A percentile compares a stretch with the other conserved stretches of the same genome.
Evolutionary conservation across 2,329 filamentous ascomycete genomes (phyloP).

Genomic region (Fusarium sp.): DNA sequence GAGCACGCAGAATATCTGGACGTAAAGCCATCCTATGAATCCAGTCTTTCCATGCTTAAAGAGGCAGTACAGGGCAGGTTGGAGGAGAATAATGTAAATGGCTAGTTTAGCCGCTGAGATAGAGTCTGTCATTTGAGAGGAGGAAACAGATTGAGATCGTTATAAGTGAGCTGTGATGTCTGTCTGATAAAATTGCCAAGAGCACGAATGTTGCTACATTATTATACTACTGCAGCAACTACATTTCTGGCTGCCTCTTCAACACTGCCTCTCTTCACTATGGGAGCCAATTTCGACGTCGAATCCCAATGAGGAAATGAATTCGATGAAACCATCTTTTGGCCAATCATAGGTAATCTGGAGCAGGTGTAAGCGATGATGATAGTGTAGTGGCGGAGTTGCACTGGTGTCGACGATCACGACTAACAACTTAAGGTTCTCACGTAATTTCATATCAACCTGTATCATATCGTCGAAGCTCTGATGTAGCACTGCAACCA

Average conservation of each 20-base stretch:
- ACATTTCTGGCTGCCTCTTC: conserved; percentile 1
- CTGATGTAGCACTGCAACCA: neutral
- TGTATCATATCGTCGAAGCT: neutral
- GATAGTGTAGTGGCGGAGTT: neutral
- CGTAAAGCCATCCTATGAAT: conserved; percentile 6
- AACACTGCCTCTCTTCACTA: neutral
- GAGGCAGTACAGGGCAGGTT: conserved; percentile 12
- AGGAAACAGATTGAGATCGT: neutral
- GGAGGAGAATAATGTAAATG: conserved; percentile 4
- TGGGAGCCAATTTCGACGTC: neutral
- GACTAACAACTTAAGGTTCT: neutral
- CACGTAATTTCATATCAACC: neutral
- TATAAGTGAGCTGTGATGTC: neutral
- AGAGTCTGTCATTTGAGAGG: conserved; percentile 6
- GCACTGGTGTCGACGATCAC: neutral
- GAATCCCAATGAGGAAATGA: neutral
- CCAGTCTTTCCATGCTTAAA: conserved; percentile 22
- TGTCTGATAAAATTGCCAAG: neutral
- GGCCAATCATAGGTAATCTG: neutral
- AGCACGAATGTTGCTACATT: neutral
- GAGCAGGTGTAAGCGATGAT: neutral
- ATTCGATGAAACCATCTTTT: neutral
- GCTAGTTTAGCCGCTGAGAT: conserved; percentile 4
- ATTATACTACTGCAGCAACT: neutral
- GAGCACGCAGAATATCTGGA: conserved; percentile 15